These are phyloP conservation scores for Angomonas deanei DNA, from an alignment of 208 protist species.

Conservation along the genomic window DNA sequence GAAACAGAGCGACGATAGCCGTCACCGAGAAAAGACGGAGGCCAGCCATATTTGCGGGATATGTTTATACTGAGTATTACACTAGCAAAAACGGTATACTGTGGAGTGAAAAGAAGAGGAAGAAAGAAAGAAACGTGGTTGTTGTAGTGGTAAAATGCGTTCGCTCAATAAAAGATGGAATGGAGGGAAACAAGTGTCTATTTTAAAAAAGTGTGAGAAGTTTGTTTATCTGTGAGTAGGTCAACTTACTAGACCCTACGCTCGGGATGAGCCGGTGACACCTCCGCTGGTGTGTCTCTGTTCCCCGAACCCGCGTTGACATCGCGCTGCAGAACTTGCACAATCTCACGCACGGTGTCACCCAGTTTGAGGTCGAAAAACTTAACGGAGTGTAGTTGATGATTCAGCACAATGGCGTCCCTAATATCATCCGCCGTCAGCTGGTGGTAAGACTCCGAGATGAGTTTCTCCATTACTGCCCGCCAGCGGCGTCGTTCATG, in stretches of 20 bases:
- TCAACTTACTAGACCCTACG: conserved; percentile 38
- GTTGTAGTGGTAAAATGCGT: no score
- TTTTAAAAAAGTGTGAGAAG: no score
- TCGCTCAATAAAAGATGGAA: no score
- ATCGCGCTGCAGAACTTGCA: conserved; percentile 56
- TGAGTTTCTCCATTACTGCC: conserved; percentile 66
- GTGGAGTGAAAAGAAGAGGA: no score
- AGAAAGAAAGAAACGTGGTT: no score
- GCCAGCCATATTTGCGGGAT: no score
- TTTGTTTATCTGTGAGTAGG: conserved; percentile 1
- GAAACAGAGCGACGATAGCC: background rate
- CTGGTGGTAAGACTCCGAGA: conserved; percentile 64
- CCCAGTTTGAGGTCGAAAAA: conserved; percentile 85
- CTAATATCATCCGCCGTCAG: conserved; percentile 48
- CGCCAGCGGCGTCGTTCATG: conserved; percentile 70
- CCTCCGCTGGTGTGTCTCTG: conserved; percentile 39
- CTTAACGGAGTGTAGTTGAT: conserved; percentile 82
- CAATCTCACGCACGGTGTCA: conserved; percentile 72
- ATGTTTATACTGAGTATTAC: background rate
- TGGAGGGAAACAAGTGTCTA: no score
- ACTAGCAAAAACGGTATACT: background rate
- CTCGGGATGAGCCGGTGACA: conserved; percentile 73
- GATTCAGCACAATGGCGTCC: conserved; percentile 57
- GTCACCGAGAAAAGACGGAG: background rate
- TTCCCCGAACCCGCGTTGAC: conserved; percentile 37